Conservation (phyloP, 228 moss, liverwort and hornwort species). For the Sphagnum fallax region DNA sequence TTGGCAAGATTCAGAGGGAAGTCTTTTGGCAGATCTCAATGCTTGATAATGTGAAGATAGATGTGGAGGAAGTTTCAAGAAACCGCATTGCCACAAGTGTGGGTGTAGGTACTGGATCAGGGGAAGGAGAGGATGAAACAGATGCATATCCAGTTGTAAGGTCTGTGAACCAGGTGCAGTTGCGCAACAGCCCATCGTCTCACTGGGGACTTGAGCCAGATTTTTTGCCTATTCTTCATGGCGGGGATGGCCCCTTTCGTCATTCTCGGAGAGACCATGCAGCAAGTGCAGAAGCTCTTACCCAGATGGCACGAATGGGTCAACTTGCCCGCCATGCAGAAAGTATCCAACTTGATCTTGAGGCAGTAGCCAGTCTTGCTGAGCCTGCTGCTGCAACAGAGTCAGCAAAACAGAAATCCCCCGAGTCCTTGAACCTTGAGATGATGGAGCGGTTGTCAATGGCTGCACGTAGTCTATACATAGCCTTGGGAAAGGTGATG, state of each 20-base stretch:
- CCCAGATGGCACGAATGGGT: slow-evolving; percentile 88
- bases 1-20: slow-evolving; percentile 78
- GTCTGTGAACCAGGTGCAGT: slow-evolving; percentile 80
- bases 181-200: slow-evolving; percentile 70
- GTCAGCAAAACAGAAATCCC: slow-evolving; percentile 65
- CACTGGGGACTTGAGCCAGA: slow-evolving; percentile 97
- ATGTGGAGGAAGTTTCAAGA: slow-evolving; percentile 38
- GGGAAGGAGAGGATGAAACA: slow-evolving; percentile 83
- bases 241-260: slow-evolving; percentile 71
- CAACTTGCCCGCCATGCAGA: slow-evolving; percentile 75
- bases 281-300: slow-evolving; percentile 65
- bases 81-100: slow-evolving; percentile 56
- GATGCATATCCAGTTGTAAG: slow-evolving; percentile 81
- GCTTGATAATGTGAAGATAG: slow-evolving; percentile 80
- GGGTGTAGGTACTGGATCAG: slow-evolving; percentile 53
- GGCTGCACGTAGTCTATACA: slow-evolving; percentile 73
- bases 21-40: slow-evolving; percentile 84
- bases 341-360: slow-evolving; percentile 63
- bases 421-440: slow-evolving; percentile 72
- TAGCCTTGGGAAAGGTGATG: slow-evolving; percentile 87
- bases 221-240: slow-evolving; percentile 76
- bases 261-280: slow-evolving; percentile 76
- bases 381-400: slow-evolving; percentile 65
- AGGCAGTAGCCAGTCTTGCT: slow-evolving; percentile 41
- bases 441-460: slow-evolving; percentile 75